Base-by-base conservation (phyloP, 768 basidiomycete genomes). In the Phylloporus sp. region DNA sequence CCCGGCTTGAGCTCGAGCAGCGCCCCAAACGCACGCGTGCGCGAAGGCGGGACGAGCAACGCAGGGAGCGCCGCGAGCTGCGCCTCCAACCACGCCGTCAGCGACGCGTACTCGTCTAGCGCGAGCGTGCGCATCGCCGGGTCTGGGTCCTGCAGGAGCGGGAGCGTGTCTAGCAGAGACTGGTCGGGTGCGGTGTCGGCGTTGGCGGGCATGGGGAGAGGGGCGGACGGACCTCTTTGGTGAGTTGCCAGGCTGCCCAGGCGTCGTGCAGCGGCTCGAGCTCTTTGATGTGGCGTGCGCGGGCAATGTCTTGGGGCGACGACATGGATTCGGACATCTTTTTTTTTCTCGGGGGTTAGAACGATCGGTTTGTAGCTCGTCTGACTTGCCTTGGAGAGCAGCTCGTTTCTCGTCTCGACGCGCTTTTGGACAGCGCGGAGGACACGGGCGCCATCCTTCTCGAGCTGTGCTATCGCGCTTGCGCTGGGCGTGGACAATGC, bases 1-100 rank as follows among this genome's bases (percentile, higher is more conserved):
- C 94, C 95, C 0, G 93, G 82, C 61, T 95, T 95, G 43, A 98
- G 73, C 60, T 98, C 95, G 55, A 99, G 72, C 45, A 97, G 75
- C 3, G 91, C 91, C 10, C 88, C 86, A 15, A 91, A 73, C 3
- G 78, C 67, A 0, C 73, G 71, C 1, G 91, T 91, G 4, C 76
- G 57, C 0, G 89, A 89, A 0, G 82, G 72, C 0, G 91, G 92
- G 2, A 90, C 76, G 50, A 95, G 81, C 3, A 93, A 76, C 1
- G 76, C 58, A 0, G 92, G 90, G 59, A 95, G 84, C 0, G 76
- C 80, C 2, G 59, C 55, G 42, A 70, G 61, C 47, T 67, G 57
- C 5, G 24, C 44, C 45, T 59, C 69, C 26, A 65, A 59, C 43
- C 59, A 64, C 18, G 60, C 50, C 2, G 72, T 65, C 42, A 90